Evolutionary conservation across 192 early-diverging fungal species (phyloP).

Genomic region (Funneliformis mosseae): DNA sequence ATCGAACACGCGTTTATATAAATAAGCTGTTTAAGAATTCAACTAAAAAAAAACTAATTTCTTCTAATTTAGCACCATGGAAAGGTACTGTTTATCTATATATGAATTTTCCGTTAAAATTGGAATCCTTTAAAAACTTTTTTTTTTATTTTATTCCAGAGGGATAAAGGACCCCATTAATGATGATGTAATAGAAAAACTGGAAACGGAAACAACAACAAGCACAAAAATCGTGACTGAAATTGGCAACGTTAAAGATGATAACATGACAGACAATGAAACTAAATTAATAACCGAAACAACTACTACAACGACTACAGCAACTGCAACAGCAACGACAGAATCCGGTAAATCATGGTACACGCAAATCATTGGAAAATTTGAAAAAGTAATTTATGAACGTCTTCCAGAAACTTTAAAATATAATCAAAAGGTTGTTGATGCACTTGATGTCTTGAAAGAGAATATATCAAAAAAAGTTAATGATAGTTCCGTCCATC

Average conservation of each 20-base stretch:
- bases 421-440: neutral
- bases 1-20: too few relatives aligned
- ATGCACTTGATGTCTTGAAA: neutral
- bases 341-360: neutral
- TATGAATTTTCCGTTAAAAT: too few relatives aligned
- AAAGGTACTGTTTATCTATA: too few relatives aligned
- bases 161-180: neutral
- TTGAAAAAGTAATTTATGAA: neutral
- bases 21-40: too few relatives aligned
- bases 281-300: neutral
- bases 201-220: neutral
- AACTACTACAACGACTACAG: neutral
- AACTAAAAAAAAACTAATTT: too few relatives aligned
- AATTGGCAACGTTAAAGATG: neutral
- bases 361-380: neutral
- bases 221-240: neutral
- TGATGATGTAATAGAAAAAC: neutral
- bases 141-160: neutral
- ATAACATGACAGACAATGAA: neutral
- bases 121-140: neutral
- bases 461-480: neutral
- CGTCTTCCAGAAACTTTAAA: neutral
- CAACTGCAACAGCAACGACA: too few relatives aligned
- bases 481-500: conserved; percentile 41
- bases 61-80: too few relatives aligned